Base-by-base conservation (phyloP, 257 asterid species). In the Solanum appendiculatum region DNA sequence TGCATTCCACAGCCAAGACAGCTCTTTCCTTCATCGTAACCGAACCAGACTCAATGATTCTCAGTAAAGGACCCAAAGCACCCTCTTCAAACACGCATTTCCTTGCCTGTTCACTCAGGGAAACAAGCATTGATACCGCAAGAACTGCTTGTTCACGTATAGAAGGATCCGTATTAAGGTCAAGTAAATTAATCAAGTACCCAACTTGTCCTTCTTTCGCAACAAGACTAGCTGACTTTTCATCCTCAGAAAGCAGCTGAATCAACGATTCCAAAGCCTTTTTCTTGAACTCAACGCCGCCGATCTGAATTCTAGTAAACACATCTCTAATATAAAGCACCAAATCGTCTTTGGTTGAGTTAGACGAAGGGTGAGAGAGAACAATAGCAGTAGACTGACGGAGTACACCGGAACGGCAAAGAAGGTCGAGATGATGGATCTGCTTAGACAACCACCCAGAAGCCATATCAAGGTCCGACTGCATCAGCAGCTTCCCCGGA, bases 381-480 rank as follows among this genome's bases (percentile, higher is more conserved):
- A 97, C 98, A 85, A 97, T 97, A 87, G 99, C 99, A 66, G 94
- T 94, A 42, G 98, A 94, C 82, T 94, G 98, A 69, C 92, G 94
- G 21, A 97, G 96, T 8, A 97, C 98, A 66, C 99, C 99, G 74
- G 99, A 97, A 39, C 95, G 94, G 83, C 96, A 91, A 15, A 97
- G 93, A 51, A 97, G 92, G 85, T 94, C 96, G 46, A 97, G 93
- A 90, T 97, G 96, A 66, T 91, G 91, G 48, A 89, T 92, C 31
- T 92, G 95, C 86, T 92, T 95, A 25, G 96, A 88, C 1, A 97
- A 90, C 99, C 99, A 95, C 0, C 93, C 95, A 21, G 96, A 86
- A 46, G 96, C 97, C 98, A 97, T 97, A 63, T 95, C 99, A 5
- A 97, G 98, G 93, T 97, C 98, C 56, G 98, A 95, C 87, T 97